Conservation (phyloP, 176 grass and related monocot species). For the Dactylis glomerata region DNA sequence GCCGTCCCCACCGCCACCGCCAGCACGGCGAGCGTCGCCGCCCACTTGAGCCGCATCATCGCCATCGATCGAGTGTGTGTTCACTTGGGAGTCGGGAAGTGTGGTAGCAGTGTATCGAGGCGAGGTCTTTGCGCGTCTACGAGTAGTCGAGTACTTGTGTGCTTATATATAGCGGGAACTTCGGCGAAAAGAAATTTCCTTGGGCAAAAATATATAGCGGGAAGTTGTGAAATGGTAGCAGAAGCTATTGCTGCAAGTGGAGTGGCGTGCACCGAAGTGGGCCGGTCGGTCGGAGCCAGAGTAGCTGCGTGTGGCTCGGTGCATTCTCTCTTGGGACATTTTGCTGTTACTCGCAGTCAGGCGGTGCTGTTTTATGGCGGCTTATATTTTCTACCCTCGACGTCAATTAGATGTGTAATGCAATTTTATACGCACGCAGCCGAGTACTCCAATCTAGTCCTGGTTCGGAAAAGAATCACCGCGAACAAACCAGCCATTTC, state of each 20-base stretch:
- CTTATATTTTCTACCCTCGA: too few species aligned
- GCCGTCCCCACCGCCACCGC: conserved; percentile 25
- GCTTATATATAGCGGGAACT: not conserved
- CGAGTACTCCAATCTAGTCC: not conserved
- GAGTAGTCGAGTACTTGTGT: not conserved
- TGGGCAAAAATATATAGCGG: conserved; percentile 21
- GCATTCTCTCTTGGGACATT: not conserved
- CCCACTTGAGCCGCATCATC: not conserved
- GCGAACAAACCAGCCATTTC: too few species aligned
- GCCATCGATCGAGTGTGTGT: conserved; percentile 23
- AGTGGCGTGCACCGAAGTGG: not conserved
- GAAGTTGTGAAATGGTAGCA: too few species aligned
- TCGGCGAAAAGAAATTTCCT: too few species aligned
- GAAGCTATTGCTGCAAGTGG: not conserved
- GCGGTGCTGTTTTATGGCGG: not conserved
- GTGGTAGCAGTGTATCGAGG: not conserved
- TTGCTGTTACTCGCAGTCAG: not conserved
- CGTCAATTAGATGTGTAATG: not conserved
- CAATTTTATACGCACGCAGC: not conserved
- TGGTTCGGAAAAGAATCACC: not conserved
- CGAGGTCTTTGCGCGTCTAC: not conserved
- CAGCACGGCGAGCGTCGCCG: not conserved
- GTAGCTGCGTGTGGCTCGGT: not conserved
- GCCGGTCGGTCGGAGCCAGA: not conserved
- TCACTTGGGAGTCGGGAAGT: not conserved